Conservation (phyloP, 306 rosid genomes). For the Citrullus mucosospermus region DNA sequence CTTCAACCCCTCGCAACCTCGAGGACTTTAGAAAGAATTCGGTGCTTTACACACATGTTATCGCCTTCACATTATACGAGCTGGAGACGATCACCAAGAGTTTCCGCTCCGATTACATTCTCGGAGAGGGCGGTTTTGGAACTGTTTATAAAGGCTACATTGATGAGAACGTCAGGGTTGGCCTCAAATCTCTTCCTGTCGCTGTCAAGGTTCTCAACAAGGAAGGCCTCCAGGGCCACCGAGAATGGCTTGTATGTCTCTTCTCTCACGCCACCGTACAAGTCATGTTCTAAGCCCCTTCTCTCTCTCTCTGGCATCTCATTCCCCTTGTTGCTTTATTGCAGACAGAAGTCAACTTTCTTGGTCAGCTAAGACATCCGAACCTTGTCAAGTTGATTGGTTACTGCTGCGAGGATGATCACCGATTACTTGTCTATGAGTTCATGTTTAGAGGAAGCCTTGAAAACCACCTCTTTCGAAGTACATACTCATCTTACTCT, state of each 20-base stretch:
- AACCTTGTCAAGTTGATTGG: slow-evolving; percentile 97
- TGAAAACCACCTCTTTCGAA: slow-evolving; percentile 91
- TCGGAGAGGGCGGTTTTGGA: slow-evolving; percentile 98
- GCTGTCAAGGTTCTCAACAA: slow-evolving; percentile 95
- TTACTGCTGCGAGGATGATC: slow-evolving; percentile 96
- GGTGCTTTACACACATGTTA: slow-evolving; percentile 76
- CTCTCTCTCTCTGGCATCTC: neutral
- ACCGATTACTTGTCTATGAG: slow-evolving; percentile 89
- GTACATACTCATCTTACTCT: slow-evolving; percentile 29
- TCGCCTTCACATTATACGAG: slow-evolving; percentile 84
- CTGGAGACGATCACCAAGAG: slow-evolving; percentile 95
- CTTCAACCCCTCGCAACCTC: slow-evolving; percentile 71
- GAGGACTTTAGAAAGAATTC: slow-evolving; percentile 63
- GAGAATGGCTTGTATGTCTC: slow-evolving; percentile 85
- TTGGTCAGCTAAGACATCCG: slow-evolving; percentile 93
- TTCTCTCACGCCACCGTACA: neutral
- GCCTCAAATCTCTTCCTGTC: slow-evolving; percentile 89
- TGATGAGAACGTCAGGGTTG: slow-evolving; percentile 92
- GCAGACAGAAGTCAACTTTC: slow-evolving; percentile 95
- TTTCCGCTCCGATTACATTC: slow-evolving; percentile 80
- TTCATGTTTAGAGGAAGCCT: slow-evolving; percentile 98
- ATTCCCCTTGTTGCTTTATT: neutral
- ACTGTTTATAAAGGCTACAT: slow-evolving; percentile 96
- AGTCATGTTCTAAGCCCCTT: neutral
- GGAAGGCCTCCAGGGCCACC: slow-evolving; percentile 95